Conservation (phyloP, 2,329 filamentous ascomycete genomes). For the Trematosphaeria pertusa region DNA sequence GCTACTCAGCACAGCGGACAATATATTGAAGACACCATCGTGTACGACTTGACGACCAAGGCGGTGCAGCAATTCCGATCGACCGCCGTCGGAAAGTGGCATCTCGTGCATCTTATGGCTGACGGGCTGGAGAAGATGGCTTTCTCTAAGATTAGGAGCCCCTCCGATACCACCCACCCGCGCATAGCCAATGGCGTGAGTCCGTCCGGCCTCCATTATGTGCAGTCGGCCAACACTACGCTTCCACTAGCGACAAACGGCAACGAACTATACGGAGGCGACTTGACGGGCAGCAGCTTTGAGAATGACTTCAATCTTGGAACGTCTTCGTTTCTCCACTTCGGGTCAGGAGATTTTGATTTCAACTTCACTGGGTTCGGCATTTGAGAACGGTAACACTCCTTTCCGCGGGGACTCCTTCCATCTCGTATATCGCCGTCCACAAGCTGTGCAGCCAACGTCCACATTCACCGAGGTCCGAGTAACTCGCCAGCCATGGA, state of each 20-base stretch:
- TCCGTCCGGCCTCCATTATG: constrained; percentile 15
- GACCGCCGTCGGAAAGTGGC: constrained; percentile 53
- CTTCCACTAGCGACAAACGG: constrained; percentile 15
- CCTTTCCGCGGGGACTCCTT: background rate
- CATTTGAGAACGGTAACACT: constrained; percentile 10
- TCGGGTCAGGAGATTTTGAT: constrained; percentile 33
- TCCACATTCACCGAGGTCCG: background rate
- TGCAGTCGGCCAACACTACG: constrained; percentile 14
- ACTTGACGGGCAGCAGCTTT: constrained; percentile 15
- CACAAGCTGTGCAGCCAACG: background rate
- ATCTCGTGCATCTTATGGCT: constrained; percentile 57
- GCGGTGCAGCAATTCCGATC: constrained; percentile 52
- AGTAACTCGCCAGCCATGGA: background rate
- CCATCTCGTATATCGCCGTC: too few species aligned
- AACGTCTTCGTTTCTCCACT: constrained; percentile 33
- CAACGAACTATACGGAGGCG: constrained; percentile 18
- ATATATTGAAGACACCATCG: constrained; percentile 48
- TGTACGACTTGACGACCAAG: constrained; percentile 48
- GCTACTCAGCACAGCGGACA: constrained; percentile 52
- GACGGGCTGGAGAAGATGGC: constrained; percentile 54
- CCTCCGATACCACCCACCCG: constrained; percentile 8
- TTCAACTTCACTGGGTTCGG: constrained; percentile 32
- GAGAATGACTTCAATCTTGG: constrained; percentile 32
- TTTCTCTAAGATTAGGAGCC: constrained; percentile 19
- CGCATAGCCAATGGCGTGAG: constrained; percentile 5